These are phyloP conservation scores for Cocos nucifera DNA, from an alignment of 176 grass and related monocot species.

Conservation along the genomic window DNA sequence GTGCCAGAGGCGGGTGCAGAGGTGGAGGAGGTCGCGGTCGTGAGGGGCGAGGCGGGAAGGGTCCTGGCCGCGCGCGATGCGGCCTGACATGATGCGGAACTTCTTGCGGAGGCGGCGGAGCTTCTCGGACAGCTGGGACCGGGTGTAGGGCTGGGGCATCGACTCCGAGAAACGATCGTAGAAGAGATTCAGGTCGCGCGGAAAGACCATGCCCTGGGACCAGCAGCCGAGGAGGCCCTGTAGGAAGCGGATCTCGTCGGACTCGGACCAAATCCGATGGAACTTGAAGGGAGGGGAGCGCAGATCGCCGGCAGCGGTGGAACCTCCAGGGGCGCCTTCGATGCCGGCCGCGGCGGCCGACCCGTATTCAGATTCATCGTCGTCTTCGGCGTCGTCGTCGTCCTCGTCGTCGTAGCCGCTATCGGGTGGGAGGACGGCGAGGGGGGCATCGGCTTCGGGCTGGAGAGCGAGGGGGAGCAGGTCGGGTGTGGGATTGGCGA, in stretches of 20 bases:
- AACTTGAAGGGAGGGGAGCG: conserved; percentile 55
- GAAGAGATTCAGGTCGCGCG: conserved; percentile 89
- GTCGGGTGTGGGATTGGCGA: background rate
- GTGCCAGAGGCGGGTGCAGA: conserved; percentile 89
- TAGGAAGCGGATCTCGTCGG: conserved; percentile 43
- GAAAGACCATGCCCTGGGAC: conserved; percentile 27
- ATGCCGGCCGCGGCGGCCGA: background rate
- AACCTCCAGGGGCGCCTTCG: no score
- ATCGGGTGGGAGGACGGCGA: background rate
- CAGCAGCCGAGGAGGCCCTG: conserved; percentile 70
- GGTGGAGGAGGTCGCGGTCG: conserved; percentile 91
- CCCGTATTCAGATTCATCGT: background rate
- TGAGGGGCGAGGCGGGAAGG: conserved; percentile 78
- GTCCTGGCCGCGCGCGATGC: conserved; percentile 60
- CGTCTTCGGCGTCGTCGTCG: conserved; percentile 13
- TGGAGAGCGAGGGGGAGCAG: background rate
- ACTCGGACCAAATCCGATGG: conserved; percentile 78
- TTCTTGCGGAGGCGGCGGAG: conserved; percentile 85
- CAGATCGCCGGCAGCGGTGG: no score
- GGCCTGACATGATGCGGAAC: conserved; percentile 35
- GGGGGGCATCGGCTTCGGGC: background rate
- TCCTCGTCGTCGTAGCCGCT: conserved; percentile 21
- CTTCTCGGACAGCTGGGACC: conserved; percentile 94
- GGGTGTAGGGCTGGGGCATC: conserved; percentile 61
- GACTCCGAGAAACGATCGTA: conserved; percentile 93